These are phyloP conservation scores for Chlamydomonas schloesseri DNA, from an alignment of 139 green algal genomes.

Conservation along the genomic window DNA sequence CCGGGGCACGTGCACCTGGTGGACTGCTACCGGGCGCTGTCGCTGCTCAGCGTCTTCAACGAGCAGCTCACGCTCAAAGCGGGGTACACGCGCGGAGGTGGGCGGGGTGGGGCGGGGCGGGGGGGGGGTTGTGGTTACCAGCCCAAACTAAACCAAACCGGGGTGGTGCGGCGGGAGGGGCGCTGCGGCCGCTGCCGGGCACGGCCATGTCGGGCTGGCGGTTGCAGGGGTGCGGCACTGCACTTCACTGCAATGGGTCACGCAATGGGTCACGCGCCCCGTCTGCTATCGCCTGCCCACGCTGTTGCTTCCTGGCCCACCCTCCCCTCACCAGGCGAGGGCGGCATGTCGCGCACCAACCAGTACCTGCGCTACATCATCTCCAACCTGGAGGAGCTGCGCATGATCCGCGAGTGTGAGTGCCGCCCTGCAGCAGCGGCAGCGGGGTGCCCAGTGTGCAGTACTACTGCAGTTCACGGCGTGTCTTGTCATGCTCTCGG, in stretches of 20 bases:
- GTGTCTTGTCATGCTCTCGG: too few species aligned
- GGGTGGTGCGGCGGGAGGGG: too few species aligned
- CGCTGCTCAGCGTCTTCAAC: conserved; percentile 59
- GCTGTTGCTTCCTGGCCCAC: too few species aligned
- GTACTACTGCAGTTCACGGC: too few species aligned
- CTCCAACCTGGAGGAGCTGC: conserved; percentile 36
- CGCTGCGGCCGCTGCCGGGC: too few species aligned
- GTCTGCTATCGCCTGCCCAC: too few species aligned
- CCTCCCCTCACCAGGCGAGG: conserved; percentile 65
- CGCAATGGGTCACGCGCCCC: not conserved
- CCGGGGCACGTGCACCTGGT: conserved; percentile 27
- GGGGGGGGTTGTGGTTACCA: too few species aligned
- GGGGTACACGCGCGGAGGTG: conserved; percentile 62
- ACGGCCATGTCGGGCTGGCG: too few species aligned
- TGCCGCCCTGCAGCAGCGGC: not conserved
- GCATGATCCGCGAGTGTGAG: conserved; percentile 20
- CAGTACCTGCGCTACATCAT: conserved; percentile 71
- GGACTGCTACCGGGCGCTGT: conserved; percentile 54
- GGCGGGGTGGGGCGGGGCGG: too few species aligned
- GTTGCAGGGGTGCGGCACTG: too few species aligned
- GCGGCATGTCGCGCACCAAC: conserved; percentile 60
- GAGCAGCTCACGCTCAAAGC: conserved; percentile 55
- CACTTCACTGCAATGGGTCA: not conserved
- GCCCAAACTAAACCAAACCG: too few species aligned
- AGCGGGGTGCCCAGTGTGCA: too few species aligned